phyloP scores from a whole-genome alignment of 129 eudicot species.

The Arctium minus region DNA sequence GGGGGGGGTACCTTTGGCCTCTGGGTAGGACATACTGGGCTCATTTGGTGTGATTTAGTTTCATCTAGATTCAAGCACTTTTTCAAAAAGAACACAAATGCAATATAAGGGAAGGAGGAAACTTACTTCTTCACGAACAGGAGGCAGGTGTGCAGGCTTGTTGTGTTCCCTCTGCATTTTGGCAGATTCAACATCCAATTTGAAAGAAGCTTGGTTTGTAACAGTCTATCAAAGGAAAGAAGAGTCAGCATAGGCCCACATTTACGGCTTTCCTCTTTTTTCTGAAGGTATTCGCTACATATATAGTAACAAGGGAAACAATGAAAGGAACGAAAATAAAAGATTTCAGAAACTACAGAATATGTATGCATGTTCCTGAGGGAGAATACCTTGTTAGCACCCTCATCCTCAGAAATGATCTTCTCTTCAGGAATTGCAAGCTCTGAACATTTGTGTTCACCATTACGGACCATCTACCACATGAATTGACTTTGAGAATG shows the following conservation, averaged over 20 bases:
- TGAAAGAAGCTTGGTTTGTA: slow-evolving; percentile 29
- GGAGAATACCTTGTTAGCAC: slow-evolving; percentile 28
- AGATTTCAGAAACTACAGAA: neutral
- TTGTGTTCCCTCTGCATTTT: slow-evolving; percentile 25
- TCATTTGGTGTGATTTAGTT: neutral
- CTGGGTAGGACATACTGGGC: neutral
- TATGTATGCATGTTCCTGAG: neutral
- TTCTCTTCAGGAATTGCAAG: slow-evolving; percentile 52
- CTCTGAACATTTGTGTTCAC: slow-evolving; percentile 68
- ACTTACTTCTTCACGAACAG: slow-evolving; percentile 59
- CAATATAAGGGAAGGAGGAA: neutral
- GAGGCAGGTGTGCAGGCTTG: slow-evolving; percentile 37
- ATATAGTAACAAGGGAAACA: slow-evolving; percentile 4
- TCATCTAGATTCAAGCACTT: neutral
- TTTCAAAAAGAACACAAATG: neutral
- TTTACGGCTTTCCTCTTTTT: neutral
- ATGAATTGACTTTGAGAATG: neutral
- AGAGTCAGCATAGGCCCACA: neutral
- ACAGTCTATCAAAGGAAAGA: slow-evolving; percentile 18
- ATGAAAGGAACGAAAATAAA: slow-evolving; percentile 1
- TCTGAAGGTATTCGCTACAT: neutral
- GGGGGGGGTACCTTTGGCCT: neutral
- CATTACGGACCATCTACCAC: slow-evolving; percentile 76
- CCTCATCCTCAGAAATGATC: slow-evolving; percentile 60
- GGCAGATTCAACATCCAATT: slow-evolving; percentile 25